Evolutionary conservation across 2,329 filamentous ascomycete species (phyloP), one percentile per base, ranked within the genome.

Genomic region (Cytospora piceae): DNA sequence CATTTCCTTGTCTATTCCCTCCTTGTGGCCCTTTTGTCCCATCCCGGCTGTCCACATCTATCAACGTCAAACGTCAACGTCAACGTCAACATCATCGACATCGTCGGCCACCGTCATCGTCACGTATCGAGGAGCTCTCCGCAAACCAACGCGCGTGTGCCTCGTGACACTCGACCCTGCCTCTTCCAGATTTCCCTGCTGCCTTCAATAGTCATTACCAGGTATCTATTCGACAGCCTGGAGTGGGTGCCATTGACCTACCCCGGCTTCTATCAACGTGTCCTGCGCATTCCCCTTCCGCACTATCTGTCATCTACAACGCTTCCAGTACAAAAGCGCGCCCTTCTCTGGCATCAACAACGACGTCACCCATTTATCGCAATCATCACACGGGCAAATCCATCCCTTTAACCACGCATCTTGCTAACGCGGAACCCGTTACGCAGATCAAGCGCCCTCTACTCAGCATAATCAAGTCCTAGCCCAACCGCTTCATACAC

Each of bases 401-500:
- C 15, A 52, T 27, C 31, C 22, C 49, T 17, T 42, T 46, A 39
- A 56, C 32, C 24, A 17, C 51, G 34, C 63, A 37, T 24, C 58
- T 59, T 63, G 46, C 66, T 67, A 63, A 67, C 57, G 37, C 55
- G 24, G 57, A 42, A 17, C 53, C 59, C 20, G 15, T 52, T 51
- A 55, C 52, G 37, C 59, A 67, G 66, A 58, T 66, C 52, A 67
- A 60, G 63, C 54, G 58, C 52, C 51, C 55, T 55, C 4, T 46
- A 42, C 49, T 56, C 59, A 53, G 46, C 58, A 49, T 54, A 34
- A 46, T 55, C 54, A 51, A 17, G 34, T 24, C 58, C 65, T 61
- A 66, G 32, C 52, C 62, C 49, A 59, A 46, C 39, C 42, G 49
- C 46, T 58, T 56, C 71, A 75, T 75, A 77, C 78, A 63, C 68